These are phyloP conservation scores for Solanum verrucosum DNA, from an alignment of 257 asterid species.

Conservation along the genomic window DNA sequence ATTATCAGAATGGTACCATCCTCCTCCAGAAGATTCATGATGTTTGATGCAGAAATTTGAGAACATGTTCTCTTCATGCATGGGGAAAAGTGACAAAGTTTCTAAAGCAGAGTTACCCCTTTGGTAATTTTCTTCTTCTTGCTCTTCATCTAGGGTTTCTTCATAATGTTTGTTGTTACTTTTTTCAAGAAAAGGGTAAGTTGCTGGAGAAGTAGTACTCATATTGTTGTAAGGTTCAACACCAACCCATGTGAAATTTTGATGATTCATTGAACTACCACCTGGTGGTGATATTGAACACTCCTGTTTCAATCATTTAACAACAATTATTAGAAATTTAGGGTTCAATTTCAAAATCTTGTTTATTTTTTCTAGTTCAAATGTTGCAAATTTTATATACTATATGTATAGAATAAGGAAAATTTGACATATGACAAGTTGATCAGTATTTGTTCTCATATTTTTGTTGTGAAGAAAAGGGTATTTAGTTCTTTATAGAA, in stretches of 20 bases:
- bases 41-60: slow-evolving; percentile 14
- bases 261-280: slow-evolving; percentile 10
- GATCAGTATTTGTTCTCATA: background rate
- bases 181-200: slow-evolving; percentile 54
- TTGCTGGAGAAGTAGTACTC: slow-evolving; percentile 4
- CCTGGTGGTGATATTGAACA: background rate
- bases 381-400: background rate
- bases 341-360: background rate
- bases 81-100: slow-evolving; percentile 89
- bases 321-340: background rate
- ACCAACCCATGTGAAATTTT: slow-evolving; percentile 43
- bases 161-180: slow-evolving; percentile 11
- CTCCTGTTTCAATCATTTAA: background rate
- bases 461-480: background rate
- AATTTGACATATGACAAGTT: background rate
- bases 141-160: slow-evolving; percentile 56
- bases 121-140: slow-evolving; percentile 11
- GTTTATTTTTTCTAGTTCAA: background rate
- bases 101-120: slow-evolving; percentile 25
- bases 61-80: slow-evolving; percentile 45
- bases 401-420: background rate
- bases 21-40: background rate
- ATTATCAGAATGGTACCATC: slow-evolving; percentile 11
- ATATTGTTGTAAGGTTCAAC: slow-evolving; percentile 14
- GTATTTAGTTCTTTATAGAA: background rate